phyloP scores from a whole-genome alignment of 2,329 filamentous ascomycete genomes.

The Rutstroemia sp. region DNA sequence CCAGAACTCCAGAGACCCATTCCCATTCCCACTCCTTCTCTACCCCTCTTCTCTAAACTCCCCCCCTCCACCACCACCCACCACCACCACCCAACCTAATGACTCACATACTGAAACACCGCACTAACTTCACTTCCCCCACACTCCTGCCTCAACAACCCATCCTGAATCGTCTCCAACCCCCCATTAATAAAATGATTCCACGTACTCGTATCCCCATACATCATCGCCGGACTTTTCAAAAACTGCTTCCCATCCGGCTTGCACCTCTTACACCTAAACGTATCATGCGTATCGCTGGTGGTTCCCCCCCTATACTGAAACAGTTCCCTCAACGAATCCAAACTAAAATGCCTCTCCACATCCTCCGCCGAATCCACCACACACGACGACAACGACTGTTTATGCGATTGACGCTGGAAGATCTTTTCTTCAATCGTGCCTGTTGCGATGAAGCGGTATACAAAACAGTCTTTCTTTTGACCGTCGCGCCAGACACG shows the following conservation, averaged over 20 bases:
- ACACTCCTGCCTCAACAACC: conserved; percentile 80
- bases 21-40: not conserved
- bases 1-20: too few species aligned
- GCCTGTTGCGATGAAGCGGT: conserved; percentile 97
- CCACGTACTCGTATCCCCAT: conserved; percentile 98
- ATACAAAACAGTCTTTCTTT: conserved; percentile 99
- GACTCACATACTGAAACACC: conserved; percentile 98
- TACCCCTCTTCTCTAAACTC: not conserved
- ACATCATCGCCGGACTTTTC: conserved; percentile 91
- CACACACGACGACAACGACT: conserved; percentile 90
- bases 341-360: conserved; percentile 89
- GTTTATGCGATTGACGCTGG: conserved; percentile 96
- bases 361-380: conserved; percentile 96
- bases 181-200: conserved; percentile 89
- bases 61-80: not conserved
- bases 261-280: conserved; percentile 94
- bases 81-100: conserved; percentile 37
- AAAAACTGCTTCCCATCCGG: conserved; percentile 80
- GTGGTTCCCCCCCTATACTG: conserved; percentile 79
- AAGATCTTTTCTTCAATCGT: conserved; percentile 99
- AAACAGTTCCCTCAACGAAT: conserved; percentile 87
- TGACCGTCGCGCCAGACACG: conserved; percentile 98
- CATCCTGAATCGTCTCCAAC: conserved; percentile 78
- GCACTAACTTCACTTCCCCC: conserved; percentile 76
- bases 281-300: conserved; percentile 95